Conservation (phyloP, 164 flowering plant genomes). For the Litsea cubeba region DNA sequence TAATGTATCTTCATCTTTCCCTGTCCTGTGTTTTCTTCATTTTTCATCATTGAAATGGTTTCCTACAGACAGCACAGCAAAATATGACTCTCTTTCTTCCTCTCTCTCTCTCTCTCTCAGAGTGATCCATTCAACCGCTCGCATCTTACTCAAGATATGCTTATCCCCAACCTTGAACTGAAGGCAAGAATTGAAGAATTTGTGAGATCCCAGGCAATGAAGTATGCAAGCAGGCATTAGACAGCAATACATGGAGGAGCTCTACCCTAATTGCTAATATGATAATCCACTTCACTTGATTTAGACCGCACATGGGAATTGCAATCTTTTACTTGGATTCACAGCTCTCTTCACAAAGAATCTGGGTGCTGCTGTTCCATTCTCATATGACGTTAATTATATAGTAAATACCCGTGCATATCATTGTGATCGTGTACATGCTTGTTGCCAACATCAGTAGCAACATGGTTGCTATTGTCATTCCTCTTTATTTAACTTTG, state of each 20-base stretch:
- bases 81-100: not conserved
- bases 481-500: no score
- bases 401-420: no score
- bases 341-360: no score
- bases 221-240: constrained; percentile 21
- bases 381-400: no score
- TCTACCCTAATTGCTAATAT: no score
- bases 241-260: not conserved
- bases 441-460: no score
- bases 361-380: no score
- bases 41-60: not conserved
- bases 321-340: no score
- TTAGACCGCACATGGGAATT: no score
- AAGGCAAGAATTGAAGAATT: constrained; percentile 81
- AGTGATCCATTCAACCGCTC: constrained; percentile 96
- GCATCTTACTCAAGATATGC: constrained; percentile 87
- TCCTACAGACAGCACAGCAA: not conserved
- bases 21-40: not conserved
- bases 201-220: constrained; percentile 45
- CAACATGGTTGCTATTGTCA: no score
- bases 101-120: constrained; percentile 27
- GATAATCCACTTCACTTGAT: no score
- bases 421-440: no score
- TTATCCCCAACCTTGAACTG: constrained; percentile 71
- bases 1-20: constrained; percentile 31